Percentiles rank a stretch among this genome's conserved stretches.
phyloP scores from a whole-genome alignment of 164 flowering plant species.

The Protea cynaroides region DNA sequence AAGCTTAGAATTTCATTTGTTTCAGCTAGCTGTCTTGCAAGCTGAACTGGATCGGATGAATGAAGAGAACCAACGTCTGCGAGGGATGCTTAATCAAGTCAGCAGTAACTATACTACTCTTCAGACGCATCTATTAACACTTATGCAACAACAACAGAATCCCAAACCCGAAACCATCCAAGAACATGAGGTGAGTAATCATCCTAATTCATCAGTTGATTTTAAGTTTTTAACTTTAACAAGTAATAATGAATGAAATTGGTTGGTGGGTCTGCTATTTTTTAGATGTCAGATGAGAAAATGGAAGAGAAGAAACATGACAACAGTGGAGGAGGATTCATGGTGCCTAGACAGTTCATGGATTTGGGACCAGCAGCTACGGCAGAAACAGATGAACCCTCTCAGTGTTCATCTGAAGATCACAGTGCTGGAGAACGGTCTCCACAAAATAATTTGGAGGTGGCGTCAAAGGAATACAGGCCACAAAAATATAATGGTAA shows the following conservation, averaged over 20 bases:
- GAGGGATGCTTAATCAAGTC: constrained; percentile 58
- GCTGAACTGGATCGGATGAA: constrained; percentile 54
- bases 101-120: constrained; percentile 44
- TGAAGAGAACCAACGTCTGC: constrained; percentile 52
- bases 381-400: constrained; percentile 32
- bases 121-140: constrained; percentile 46
- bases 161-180: constrained; percentile 17
- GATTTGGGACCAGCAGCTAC: constrained; percentile 45
- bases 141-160: constrained; percentile 40
- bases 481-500: constrained; percentile 10
- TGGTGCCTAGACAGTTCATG: constrained; percentile 63
- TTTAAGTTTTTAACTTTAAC: background rate
- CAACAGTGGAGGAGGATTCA: constrained; percentile 8
- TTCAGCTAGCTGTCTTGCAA: constrained; percentile 53
- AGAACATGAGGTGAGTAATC: constrained; percentile 24
- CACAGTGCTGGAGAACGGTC: constrained; percentile 34
- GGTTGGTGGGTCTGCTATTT: background rate
- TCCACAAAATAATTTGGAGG: constrained; percentile 25
- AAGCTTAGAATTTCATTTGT: background rate
- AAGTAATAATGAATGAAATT: background rate
- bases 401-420: constrained; percentile 50
- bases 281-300: constrained; percentile 17
- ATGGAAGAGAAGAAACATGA: constrained; percentile 19
- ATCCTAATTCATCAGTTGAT: background rate
- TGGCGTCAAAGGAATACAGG: constrained; percentile 6